Evolutionary conservation across 805 yeast genomes (phyloP), one percentile per base, ranked within the genome.

Genomic region (Myxozyma monticola): DNA sequence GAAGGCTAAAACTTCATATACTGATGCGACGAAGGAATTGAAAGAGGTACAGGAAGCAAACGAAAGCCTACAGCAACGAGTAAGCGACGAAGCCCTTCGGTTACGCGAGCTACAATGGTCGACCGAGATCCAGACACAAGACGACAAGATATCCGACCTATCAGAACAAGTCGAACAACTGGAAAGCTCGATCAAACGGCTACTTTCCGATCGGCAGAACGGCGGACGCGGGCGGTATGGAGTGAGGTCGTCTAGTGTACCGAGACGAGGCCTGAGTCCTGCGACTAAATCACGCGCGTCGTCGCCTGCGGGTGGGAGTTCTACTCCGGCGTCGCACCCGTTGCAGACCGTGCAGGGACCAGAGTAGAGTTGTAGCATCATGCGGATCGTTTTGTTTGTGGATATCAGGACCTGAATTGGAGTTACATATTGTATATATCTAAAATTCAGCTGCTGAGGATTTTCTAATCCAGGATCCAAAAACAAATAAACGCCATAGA

Each of bases 1-100:
- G 40, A 54, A 60, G 42, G 68, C 70, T 1, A 53, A 65, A 0
- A 51, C 56, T 2, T 64, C 69, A 2, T 65, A 68, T 2, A 60
- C 61, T 0, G 66, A 63, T 31, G 64, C 67, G 1, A 50, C 50
- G 20, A 47, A 50, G 0, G 69, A 70, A 45, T 57, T 72, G 14
- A 55, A 56, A 9, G 62, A 59, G 1, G 58, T 66, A 14, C 56
- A 63, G 31, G 43, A 46, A 5, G 67, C 62, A 42, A 54, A 51
- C 24, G 54, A 38, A 30, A 56, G 42, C 18, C 54, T 63, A 7
- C 45, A 42, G 43, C 38, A 56, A 39, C 50, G 58, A 44, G 45
- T 63, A 2, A 54, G 54, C 20, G 66, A 59, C 15, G 69, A 68
- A 35, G 49, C 52, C 3, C 60, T 56, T 4, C 42, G 52, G 41